Conservation (phyloP, 1,139 yeast genomes). For the Debaryomycetaceae sp. region DNA sequence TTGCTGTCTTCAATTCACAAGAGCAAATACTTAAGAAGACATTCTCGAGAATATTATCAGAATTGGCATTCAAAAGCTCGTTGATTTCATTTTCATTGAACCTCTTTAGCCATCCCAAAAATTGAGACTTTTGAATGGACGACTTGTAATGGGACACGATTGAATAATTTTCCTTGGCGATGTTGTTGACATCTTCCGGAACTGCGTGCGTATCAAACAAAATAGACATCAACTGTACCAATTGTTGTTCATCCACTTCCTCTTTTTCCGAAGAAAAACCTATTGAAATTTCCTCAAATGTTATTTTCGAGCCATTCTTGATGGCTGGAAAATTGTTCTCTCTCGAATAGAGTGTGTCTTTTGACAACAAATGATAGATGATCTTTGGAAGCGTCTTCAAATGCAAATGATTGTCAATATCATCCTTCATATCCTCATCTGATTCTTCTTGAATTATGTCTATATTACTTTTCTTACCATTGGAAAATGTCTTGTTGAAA, state of each 20-base stretch:
- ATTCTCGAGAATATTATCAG: slow-evolving; percentile 40
- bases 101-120: slow-evolving; percentile 39
- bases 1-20: slow-evolving; percentile 61
- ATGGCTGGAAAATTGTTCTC: slow-evolving; percentile 27
- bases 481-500: slow-evolving; percentile 26
- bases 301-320: slow-evolving; percentile 13
- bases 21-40: slow-evolving; percentile 53
- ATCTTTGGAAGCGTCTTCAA: slow-evolving; percentile 18
- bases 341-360: slow-evolving; percentile 18
- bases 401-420: slow-evolving; percentile 12
- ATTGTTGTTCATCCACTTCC: slow-evolving; percentile 9
- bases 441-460: slow-evolving; percentile 16
- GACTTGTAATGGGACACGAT: slow-evolving; percentile 18
- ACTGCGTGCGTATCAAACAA: slow-evolving; percentile 17
- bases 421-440: slow-evolving; percentile 11
- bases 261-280: slow-evolving; percentile 10
- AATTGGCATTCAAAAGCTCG: slow-evolving; percentile 12
- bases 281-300: slow-evolving; percentile 21
- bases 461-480: slow-evolving; percentile 20
- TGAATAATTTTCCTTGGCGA: slow-evolving; percentile 20
- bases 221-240: slow-evolving; percentile 13
- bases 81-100: slow-evolving; percentile 19
- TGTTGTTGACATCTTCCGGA: slow-evolving; percentile 8
- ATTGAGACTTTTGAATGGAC: slow-evolving; percentile 35
- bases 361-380: slow-evolving; percentile 17